Evolutionary conservation across 306 rosid species (phyloP).

Genomic region (Prosopis cineraria): DNA sequence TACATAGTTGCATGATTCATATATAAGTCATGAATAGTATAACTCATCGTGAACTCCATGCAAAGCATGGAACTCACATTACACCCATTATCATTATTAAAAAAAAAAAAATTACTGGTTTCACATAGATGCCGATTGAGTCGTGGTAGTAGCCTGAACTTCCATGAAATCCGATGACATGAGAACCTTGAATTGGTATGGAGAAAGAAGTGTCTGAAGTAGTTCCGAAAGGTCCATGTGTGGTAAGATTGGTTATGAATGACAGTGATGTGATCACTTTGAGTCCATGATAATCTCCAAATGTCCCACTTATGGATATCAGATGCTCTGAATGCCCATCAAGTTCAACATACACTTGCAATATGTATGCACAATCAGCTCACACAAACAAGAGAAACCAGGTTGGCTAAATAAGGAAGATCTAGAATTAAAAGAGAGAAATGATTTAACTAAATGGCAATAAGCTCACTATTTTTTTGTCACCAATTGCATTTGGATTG

Average conservation of each 20-base stretch:
- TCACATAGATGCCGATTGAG: neutral
- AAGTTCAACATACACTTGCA: neutral
- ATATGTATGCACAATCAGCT: neutral
- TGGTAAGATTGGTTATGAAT: neutral
- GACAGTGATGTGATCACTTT: neutral
- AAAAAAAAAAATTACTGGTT: neutral
- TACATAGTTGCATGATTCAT: neutral
- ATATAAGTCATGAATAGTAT: neutral
- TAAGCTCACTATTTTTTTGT: neutral
- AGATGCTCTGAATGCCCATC: neutral
- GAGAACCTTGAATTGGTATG: neutral
- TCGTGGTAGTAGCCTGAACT: neutral
- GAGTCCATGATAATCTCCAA: neutral
- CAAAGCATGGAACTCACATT: neutral
- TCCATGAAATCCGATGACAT: neutral
- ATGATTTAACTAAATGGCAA: too few relatives aligned
- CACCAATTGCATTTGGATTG: neutral
- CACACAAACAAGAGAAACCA: too few relatives aligned
- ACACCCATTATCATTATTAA: too few relatives aligned
- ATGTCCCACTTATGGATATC: neutral
- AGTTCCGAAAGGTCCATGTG: conserved; percentile 1
- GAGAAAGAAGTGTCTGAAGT: neutral
- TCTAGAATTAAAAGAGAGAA: too few relatives aligned
- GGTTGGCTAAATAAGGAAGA: neutral
- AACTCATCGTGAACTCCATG: neutral